phyloP scores from a whole-genome alignment of 306 rosid genomes.

The Cicer yamashitae region DNA sequence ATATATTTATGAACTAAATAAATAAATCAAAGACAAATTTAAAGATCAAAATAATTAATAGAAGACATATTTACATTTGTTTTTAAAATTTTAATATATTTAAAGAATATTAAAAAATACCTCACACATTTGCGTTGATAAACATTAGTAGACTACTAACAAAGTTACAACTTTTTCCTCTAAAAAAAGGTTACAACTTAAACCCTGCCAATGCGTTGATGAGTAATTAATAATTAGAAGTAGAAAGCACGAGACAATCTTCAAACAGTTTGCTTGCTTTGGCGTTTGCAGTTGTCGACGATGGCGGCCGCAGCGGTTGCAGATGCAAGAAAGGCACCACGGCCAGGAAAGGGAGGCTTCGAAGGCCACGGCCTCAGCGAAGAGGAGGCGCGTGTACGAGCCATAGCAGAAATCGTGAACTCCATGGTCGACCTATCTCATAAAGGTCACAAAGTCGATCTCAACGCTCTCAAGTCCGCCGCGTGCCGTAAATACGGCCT shows the following conservation, averaged over 20 bases:
- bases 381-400: slow-evolving; percentile 93
- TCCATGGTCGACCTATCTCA: slow-evolving; percentile 95
- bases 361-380: slow-evolving; percentile 85
- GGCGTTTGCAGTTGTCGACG: background rate
- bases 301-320: slow-evolving; percentile 48
- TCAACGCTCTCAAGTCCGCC: slow-evolving; percentile 84
- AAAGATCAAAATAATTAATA: too few relatives aligned
- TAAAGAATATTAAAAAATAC: too few relatives aligned
- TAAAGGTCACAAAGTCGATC: slow-evolving; percentile 83
- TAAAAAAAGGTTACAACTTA: too few relatives aligned
- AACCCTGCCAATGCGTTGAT: too few relatives aligned
- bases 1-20: too few relatives aligned
- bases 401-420: slow-evolving; percentile 86
- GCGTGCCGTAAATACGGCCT: slow-evolving; percentile 98
- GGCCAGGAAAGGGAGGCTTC: slow-evolving; percentile 89
- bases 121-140: too few relatives aligned
- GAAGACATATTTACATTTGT: too few relatives aligned
- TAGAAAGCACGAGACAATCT: background rate
- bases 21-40: too few relatives aligned
- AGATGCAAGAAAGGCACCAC: slow-evolving; percentile 70
- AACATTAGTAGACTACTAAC: too few relatives aligned
- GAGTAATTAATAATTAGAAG: background rate
- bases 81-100: too few relatives aligned
- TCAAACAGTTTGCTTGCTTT: background rate
- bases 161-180: too few relatives aligned